Evolutionary conservation across 805 yeast species (phyloP), one percentile per base, ranked within the genome.

Genomic region (Saccharomycopsis selenospora): DNA sequence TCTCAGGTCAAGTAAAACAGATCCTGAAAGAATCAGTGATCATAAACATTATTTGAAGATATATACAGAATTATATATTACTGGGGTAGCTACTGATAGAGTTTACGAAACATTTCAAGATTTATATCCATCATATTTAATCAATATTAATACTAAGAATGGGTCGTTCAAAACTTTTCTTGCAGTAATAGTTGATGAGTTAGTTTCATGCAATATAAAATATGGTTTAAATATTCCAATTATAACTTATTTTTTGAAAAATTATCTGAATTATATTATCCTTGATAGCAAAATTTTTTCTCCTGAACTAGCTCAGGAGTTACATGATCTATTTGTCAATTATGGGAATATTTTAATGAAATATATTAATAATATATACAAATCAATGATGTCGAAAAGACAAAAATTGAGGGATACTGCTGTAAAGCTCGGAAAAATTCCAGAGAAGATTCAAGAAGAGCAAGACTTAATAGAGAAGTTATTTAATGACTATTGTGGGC

Each of bases 81-180:
- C n/a, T 4, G 18, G 18, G 6, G 28, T 29, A 18, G 36, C 67
- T n/a, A 77, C 73, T 44, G 82, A 75, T 23, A 75, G 71, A 23
- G 56, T 58, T 17, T 64, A 66, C 1, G 62, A 74, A 40, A 51
- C 72, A 2, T 50, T 64, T 2, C 68, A 68, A 45, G 75, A 77
- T 45, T 75, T 73, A 53, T 67, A 65, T 13, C 63, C 80, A 18
- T 49, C 82, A 1, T 65, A 79, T 18, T 53, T 84, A 1, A 55
- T 82, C 8, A 70, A 75, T 36, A 95, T 85, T 60, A 68, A 84
- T 25, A 69, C 74, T 56, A 51, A 76, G 1, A 73, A 72, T 14
- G 88, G 85, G 0, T 58, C 86, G 0, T 76, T 83, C 54, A 61
- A 76, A 38, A 63, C 67, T 8, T 50, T 70, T 4, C 10, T 33